phyloP scores from a whole-genome alignment of 169 alveolate species.

The Ichthyophthirius multifiliis region DNA sequence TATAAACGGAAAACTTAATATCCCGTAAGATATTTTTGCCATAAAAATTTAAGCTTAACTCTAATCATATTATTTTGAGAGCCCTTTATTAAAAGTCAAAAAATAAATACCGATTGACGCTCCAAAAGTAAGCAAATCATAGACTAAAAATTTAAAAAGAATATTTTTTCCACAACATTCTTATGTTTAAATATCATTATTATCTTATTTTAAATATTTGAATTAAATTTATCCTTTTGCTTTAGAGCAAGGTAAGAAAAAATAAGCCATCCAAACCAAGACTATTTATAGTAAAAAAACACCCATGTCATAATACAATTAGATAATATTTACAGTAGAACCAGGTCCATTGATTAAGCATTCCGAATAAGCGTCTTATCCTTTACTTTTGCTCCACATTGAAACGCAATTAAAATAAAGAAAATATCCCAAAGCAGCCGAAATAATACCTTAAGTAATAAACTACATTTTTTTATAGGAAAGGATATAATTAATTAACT shows the following conservation, averaged over 20 bases:
- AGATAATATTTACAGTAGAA: background rate
- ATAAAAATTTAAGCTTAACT: slow-evolving; percentile 2
- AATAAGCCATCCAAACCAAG: background rate
- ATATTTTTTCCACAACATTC: background rate
- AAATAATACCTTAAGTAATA: slow-evolving; percentile 21
- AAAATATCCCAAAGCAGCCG: slow-evolving; percentile 16
- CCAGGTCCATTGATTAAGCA: slow-evolving; percentile 16
- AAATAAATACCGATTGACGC: slow-evolving; percentile 16
- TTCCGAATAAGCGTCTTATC: background rate
- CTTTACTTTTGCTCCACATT: background rate
- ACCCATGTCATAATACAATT: slow-evolving; percentile 5
- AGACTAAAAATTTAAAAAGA: slow-evolving; percentile 17
- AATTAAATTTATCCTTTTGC: background rate
- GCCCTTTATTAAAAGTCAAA: slow-evolving; percentile 1
- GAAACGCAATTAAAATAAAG: slow-evolving; percentile 10
- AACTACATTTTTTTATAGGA: slow-evolving; percentile 16
- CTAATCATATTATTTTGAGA: background rate
- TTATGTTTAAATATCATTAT: background rate
- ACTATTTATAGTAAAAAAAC: background rate
- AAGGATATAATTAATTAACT: slow-evolving; percentile 15
- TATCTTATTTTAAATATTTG: background rate
- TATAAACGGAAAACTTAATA: slow-evolving; percentile 31
- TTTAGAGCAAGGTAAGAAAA: slow-evolving; percentile 12
- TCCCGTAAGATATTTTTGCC: slow-evolving; percentile 19
- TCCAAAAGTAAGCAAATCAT: slow-evolving; percentile 18